phyloP scores from a whole-genome alignment of 306 rosid species.

The Pterocarpus santalinus region DNA sequence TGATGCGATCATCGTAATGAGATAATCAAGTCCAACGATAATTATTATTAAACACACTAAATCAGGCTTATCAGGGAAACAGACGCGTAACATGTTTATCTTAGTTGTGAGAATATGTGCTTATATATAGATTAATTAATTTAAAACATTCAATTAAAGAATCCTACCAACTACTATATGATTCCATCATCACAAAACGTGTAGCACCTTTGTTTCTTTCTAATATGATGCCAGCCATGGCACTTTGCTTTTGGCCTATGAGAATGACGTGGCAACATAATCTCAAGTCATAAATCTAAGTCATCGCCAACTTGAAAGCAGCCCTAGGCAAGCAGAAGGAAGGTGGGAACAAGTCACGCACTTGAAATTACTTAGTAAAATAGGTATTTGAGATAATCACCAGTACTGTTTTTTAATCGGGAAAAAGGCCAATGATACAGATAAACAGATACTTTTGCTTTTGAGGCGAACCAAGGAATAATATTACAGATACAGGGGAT shows the following conservation, averaged over 20 bases:
- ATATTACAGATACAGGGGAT: not conserved
- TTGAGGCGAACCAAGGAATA: conserved; percentile 33
- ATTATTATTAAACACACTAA: conserved; percentile 39
- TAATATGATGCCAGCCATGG: conserved; percentile 35
- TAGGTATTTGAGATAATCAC: conserved; percentile 53
- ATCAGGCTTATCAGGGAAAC: conserved; percentile 24
- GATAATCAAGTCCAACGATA: conserved; percentile 37
- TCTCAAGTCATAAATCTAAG: conserved; percentile 52
- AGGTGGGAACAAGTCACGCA: conserved; percentile 54
- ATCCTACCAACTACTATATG: conserved; percentile 37
- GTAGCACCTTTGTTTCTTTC: conserved; percentile 41
- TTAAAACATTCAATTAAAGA: conserved; percentile 47
- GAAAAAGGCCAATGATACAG: conserved; percentile 33
- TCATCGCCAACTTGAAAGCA: conserved; percentile 50
- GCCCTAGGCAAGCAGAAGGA: conserved; percentile 45
- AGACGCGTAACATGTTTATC: conserved; percentile 40
- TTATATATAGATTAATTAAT: conserved; percentile 22
- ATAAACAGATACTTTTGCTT: conserved; percentile 48
- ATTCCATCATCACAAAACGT: conserved; percentile 48
- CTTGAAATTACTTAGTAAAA: conserved; percentile 28
- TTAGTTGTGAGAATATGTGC: conserved; percentile 21
- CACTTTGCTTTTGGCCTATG: conserved; percentile 20
- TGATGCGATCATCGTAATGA: conserved; percentile 44
- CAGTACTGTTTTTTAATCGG: conserved; percentile 23
- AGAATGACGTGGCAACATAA: conserved; percentile 55